These are phyloP conservation scores for Diplocarpon mali DNA, from an alignment of 2,329 filamentous ascomycete genomes.

Conservation along the genomic window DNA sequence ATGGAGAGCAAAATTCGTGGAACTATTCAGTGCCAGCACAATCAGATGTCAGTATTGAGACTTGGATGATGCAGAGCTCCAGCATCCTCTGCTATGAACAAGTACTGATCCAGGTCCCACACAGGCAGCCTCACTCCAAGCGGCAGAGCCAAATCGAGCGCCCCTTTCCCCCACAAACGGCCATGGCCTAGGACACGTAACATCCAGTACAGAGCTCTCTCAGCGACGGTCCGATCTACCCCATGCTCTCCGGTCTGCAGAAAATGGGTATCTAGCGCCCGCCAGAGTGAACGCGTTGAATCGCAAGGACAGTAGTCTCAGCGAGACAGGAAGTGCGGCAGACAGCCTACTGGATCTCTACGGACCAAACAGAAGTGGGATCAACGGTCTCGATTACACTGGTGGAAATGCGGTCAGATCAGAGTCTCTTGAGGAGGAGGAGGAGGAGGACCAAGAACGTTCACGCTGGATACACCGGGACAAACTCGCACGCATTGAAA, in stretches of 20 bases:
- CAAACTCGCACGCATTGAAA: conserved; percentile 74
- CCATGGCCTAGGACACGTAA: conserved; percentile 11
- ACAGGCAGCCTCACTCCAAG: conserved; percentile 12
- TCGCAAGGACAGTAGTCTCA: conserved; percentile 33
- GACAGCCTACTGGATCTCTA: conserved; percentile 38
- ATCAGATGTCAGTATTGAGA: conserved; percentile 19
- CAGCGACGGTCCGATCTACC: conserved; percentile 15
- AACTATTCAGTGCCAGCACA: conserved; percentile 24
- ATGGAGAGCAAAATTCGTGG: conserved; percentile 23
- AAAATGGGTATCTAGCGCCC: conserved; percentile 26
- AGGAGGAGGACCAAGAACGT: conserved; percentile 39
- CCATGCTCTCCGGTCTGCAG: conserved; percentile 11
- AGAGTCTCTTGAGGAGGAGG: conserved; percentile 25
- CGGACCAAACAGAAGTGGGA: conserved; percentile 19
- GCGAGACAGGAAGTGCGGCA: conserved; percentile 32
- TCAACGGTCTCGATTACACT: conserved; percentile 22
- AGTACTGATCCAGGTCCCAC: neutral
- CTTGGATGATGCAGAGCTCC: neutral
- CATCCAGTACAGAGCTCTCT: conserved; percentile 19
- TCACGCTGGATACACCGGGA: conserved; percentile 81
- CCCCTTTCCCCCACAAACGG: conserved; percentile 20
- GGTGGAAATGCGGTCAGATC: conserved; percentile 16
- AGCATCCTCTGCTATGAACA: neutral
- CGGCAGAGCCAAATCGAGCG: conserved; percentile 9
- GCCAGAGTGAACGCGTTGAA: conserved; percentile 28